Evolutionary conservation across 345 rosid species (phyloP), one percentile per base, ranked within the genome.

Genomic region (Pistacia integerrima): DNA sequence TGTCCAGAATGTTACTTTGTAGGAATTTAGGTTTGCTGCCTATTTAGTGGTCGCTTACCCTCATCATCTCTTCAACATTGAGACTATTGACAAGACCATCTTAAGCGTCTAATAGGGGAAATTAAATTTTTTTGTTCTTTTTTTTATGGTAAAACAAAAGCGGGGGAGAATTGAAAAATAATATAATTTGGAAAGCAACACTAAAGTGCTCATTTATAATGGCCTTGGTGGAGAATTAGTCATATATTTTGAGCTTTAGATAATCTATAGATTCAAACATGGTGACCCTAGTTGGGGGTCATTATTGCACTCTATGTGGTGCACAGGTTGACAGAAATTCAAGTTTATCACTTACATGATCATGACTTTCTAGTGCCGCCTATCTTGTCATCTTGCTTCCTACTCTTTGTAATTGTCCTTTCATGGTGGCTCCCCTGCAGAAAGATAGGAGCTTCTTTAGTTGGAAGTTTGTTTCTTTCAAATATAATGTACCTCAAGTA

Each of bases 231-330:
- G 10, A 17, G 56, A 30, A 63, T 4, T 35, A 11, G 22, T 68
- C 67, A 38, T 60, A 4, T 49, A 20, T 30, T 8, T 28, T 41
- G 22, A 30, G 65, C 48, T 12, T 36, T 56, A 6, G 76, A 35
- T 4, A 59, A 18, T 63, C 61, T 64, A 56, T 69, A n/a, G n/a
- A 36, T 35, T 74, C 72, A 51, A 65, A 49, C 58, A 65, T 12
- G 25, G 49, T 78, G 70, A 64, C 17, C 57, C 62, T 74, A 41
- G 54, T 73, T 79, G 80, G 69, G 55, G 54, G 59, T 36, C 48
- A 64, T 72, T 51, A 72, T 72, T 71, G 22, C 77, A 49, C 72
- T 58, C 9, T 73, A 66, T 80, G 75, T 80, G 79, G 67, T 55
- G 55, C 75, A 67, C 69, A 63, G 73, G 52, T 74, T 79, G 79